A percentile compares a stretch with the other conserved stretches of the same genome.
These are phyloP conservation scores for Coniochaeta pulveracea DNA, from an alignment of 2,329 filamentous ascomycete species.

Conservation along the genomic window DNA sequence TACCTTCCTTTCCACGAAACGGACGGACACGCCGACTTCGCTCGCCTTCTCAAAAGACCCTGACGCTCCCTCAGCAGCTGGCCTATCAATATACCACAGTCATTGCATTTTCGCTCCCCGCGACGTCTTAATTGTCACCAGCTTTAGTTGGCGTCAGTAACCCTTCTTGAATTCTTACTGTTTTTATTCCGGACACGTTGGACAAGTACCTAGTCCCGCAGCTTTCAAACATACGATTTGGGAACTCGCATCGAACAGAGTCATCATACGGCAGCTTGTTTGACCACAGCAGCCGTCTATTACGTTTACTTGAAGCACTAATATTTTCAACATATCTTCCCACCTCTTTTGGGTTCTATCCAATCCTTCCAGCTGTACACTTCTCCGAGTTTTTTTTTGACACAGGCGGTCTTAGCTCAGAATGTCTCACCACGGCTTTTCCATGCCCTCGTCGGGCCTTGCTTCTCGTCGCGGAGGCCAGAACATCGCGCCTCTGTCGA, in stretches of 20 bases:
- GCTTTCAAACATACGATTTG: neutral
- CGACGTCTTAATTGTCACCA: too few species aligned
- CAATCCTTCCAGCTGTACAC: slow-evolving; percentile 2
- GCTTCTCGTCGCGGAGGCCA: slow-evolving; percentile 75
- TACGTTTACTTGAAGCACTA: neutral
- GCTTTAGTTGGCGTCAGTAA: too few species aligned
- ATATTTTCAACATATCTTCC: neutral
- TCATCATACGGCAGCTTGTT: neutral
- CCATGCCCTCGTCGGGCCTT: slow-evolving; percentile 68
- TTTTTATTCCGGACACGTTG: too few species aligned
- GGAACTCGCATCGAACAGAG: neutral
- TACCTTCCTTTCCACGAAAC: too few species aligned
- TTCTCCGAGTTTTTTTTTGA: slow-evolving; percentile 21
- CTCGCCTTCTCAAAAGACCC: too few species aligned
- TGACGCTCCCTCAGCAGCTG: too few species aligned
- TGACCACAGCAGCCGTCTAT: neutral
- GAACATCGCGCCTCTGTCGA: slow-evolving; percentile 82
- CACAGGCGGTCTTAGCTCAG: slow-evolving; percentile 99
- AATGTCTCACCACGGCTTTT: slow-evolving; percentile 87
- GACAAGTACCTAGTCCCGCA: too few species aligned
- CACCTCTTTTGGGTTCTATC: neutral
- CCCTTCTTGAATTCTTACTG: too few species aligned
- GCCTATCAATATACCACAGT: too few species aligned
- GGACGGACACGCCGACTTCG: too few species aligned
- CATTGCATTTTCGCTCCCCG: too few species aligned